Base-by-base conservation (phyloP, 257 asterid species). In the Petrea volubilis region DNA sequence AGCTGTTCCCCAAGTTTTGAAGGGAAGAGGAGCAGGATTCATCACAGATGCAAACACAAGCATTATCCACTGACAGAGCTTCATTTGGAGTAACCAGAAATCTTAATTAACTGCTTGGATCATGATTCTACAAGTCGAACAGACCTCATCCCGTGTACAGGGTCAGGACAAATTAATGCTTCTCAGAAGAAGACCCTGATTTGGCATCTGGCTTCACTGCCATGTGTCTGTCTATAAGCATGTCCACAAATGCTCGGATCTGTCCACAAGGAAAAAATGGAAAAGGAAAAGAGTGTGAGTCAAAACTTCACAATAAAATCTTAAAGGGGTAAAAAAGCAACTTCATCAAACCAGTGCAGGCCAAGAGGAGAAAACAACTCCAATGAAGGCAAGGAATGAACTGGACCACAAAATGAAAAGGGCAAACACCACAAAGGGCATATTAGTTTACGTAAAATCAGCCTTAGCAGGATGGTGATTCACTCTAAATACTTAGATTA, bases 161-260 rank as follows among this genome's bases (percentile, higher is more conserved):
- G 72, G 73, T 52, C 65, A 33, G 38, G 38, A 78, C 75, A 47
- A 61, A 24, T 59, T n/a, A 79, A 46, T 67, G 68, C 79, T 72
- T 79, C 64, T 33, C 83, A 52, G 73, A 78, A 52, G 73, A 78
- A 58, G 82, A 46, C 87, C 79, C 87, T 38, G 84, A 80, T 79
- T 84, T 92, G 60, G 80, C 82, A 69, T 79, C 86, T 50, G 87
- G 81, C 82, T 86, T 90, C 77, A 9, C 60, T 68, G 83, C 80
- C 90, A 92, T 83, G 81, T 85, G 94, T 79, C 96, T 87, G 60
- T 95, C 99, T 64, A 95, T 88, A 85, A 95, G 80, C 84, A 41
- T 79, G 86, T 95, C 99, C 80, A 95, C 99, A 17, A 92, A 95
- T 47, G 93, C 96, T 71, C 99, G 96, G 60, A 95, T 95, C 99